Percentiles rank a stretch among this genome's conserved stretches.
phyloP scores from a whole-genome alignment of 352 stramenopile species.

The Pythium phragmitis region DNA sequence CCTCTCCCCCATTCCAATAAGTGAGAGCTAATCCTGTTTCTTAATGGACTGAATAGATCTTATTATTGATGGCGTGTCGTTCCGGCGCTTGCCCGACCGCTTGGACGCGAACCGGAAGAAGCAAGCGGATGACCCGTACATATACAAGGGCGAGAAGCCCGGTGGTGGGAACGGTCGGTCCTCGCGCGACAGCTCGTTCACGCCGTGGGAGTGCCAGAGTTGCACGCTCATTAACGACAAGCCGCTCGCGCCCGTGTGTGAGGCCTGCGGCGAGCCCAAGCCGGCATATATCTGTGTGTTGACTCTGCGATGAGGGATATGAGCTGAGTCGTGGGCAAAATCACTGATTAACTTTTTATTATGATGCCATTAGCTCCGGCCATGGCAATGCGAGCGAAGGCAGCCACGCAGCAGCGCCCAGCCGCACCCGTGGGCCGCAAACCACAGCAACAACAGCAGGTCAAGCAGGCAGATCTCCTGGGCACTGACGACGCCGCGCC shows the following conservation, averaged over 20 bases:
- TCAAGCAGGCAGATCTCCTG: slow-evolving; percentile 20
- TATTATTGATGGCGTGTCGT: slow-evolving; percentile 79
- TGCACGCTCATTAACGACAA: slow-evolving; percentile 85
- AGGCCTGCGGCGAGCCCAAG: slow-evolving; percentile 66
- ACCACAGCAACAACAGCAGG: slow-evolving; percentile 12
- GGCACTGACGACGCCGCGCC: slow-evolving; percentile 8
- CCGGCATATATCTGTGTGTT: slow-evolving; percentile 62
- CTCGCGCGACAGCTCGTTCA: slow-evolving; percentile 59
- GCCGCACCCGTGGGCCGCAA: slow-evolving; percentile 4
- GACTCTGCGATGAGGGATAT: background rate
- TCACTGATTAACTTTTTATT: background rate
- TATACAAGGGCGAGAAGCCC: background rate
- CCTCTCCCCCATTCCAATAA: no score
- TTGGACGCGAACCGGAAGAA: slow-evolving; percentile 32
- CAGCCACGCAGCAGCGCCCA: slow-evolving; percentile 32
- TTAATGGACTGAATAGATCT: slow-evolving; percentile 41
- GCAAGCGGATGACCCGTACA: background rate
- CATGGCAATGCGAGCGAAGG: slow-evolving; percentile 47
- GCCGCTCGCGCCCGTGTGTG: slow-evolving; percentile 63
- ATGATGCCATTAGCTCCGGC: slow-evolving; percentile 36
- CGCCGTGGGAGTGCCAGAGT: slow-evolving; percentile 63
- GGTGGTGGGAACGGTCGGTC: slow-evolving; percentile 4
- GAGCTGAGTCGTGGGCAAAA: no score
- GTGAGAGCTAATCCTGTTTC: no score
- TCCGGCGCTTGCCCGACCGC: slow-evolving; percentile 70